phyloP scores from a whole-genome alignment of 2,329 filamentous ascomycete species.

The Didymella lethalis region DNA sequence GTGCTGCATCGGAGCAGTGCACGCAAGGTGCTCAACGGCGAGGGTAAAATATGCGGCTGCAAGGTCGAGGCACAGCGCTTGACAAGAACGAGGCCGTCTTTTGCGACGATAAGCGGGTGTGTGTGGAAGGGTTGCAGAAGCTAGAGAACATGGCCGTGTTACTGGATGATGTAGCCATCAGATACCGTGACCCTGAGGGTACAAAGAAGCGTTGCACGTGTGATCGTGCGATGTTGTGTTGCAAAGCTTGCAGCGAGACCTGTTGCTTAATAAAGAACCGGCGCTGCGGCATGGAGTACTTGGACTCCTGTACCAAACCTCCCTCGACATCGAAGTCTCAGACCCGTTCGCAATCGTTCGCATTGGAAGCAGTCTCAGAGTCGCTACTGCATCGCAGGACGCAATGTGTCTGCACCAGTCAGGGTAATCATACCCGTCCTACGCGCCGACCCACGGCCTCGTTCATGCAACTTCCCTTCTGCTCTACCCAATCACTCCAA shows the following conservation, averaged over 20 bases:
- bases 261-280: conserved; percentile 9
- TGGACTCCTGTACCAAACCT: conserved; percentile 11
- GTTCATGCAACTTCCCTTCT: conserved; percentile 35
- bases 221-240: conserved; percentile 14
- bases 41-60: conserved; percentile 25
- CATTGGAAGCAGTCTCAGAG: conserved; percentile 1
- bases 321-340: conserved; percentile 9
- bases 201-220: conserved; percentile 17
- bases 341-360: conserved; percentile 13
- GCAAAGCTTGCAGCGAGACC: conserved; percentile 14
- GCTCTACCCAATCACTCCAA: conserved; percentile 28
- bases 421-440: conserved; percentile 25
- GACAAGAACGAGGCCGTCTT: conserved; percentile 19
- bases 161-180: conserved; percentile 11
- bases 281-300: conserved; percentile 15
- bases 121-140: conserved; percentile 8
- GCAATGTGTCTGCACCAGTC: conserved; percentile 12
- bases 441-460: conserved; percentile 35
- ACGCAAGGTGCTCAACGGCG: conserved; percentile 22
- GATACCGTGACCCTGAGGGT: conserved; percentile 16
- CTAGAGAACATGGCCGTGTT: conserved; percentile 11
- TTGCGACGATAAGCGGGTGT: conserved; percentile 2
- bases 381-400: conserved; percentile 5
- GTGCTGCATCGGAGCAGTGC: conserved; percentile 21
- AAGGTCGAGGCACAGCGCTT: conserved; percentile 40